Evolutionary conservation across 163 green algal species (phyloP), one percentile per base, ranked within the genome.

Genomic region (Chlamydomonas reinhardtii): DNA sequence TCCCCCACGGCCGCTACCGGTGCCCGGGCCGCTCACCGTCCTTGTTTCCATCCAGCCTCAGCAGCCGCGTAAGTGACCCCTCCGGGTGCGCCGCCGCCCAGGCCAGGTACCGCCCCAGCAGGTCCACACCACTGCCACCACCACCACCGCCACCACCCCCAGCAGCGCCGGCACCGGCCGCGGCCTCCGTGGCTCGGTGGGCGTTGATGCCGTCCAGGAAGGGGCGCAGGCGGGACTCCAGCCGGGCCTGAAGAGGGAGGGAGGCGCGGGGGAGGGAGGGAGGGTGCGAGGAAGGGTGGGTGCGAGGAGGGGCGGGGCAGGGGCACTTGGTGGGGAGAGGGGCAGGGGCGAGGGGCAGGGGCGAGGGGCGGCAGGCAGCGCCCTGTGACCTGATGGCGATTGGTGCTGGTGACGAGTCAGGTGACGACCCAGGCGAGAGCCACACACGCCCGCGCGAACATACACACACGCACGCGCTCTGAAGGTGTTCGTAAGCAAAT

Each of bases 1-100:
- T n/a, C n/a, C n/a, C n/a, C n/a, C n/a, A n/a, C n/a, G n/a, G n/a
- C n/a, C n/a, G n/a, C n/a, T n/a, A n/a, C n/a, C n/a, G n/a, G n/a
- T n/a, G n/a, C n/a, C n/a, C n/a, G n/a, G n/a, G 27, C 0, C 3
- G 48, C 74, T 43, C 74, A 82, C 74, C 74, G 19, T 82, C 34
- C 56, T 22, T 59, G 59, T 72, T 72, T 22, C 34, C 74, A 43
- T 83, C 76, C 62, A 83, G 27, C 20, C 37, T 11, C 19, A 83
- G 76, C 62, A 83, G 37, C 35, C 76, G 35, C n/a, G 73, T 29
- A 2, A 83, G 43, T 17, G 76, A 83, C 4, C 52, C 74, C 56
- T 82, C 74, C 19, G 74, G 74, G 59, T 82, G 74, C 8, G 4
- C 59, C 32, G 27, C 59, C 74, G 43, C 32, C 37, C 73, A 73